Evolutionary conservation across 2,329 filamentous ascomycete species (phyloP).

Genomic region (Zymoseptoria pseudotritici): DNA sequence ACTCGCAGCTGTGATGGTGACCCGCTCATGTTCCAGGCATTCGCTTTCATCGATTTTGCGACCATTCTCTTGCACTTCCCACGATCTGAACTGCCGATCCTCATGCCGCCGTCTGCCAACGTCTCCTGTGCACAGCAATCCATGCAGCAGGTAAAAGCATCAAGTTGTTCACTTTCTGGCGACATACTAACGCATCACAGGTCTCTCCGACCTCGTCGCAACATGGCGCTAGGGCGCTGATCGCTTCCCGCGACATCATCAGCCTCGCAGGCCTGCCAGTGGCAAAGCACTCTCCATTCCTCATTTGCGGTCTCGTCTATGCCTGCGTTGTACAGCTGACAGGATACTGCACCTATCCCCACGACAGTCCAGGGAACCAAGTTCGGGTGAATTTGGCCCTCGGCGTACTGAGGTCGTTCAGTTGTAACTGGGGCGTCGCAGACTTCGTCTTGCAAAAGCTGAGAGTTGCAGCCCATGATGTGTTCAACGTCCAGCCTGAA

Average conservation of each 20-base stretch:
- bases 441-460: conserved; percentile 64
- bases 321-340: conserved; percentile 75
- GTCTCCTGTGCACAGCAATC: conserved; percentile 39
- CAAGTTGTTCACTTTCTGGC: background rate
- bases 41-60: conserved; percentile 62
- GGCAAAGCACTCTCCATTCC: conserved; percentile 72
- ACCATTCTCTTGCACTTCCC: conserved; percentile 73
- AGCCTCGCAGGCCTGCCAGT: conserved; percentile 67
- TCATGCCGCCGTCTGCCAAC: conserved; percentile 47
- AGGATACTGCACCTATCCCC: conserved; percentile 56
- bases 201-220: conserved; percentile 45
- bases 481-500: conserved; percentile 16
- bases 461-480: conserved; percentile 66
- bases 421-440: conserved; percentile 65
- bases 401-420: conserved; percentile 62
- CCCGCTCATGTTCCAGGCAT: conserved; percentile 86
- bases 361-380: conserved; percentile 64
- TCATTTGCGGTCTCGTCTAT: conserved; percentile 71
- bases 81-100: conserved; percentile 62
- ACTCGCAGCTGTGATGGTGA: conserved; percentile 65
- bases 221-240: conserved; percentile 71
- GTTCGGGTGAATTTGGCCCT: conserved; percentile 63
- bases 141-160: conserved; percentile 25
- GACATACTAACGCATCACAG: background rate
- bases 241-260: conserved; percentile 70